Evolutionary conservation across 768 basidiomycete genomes (phyloP), one percentile per base, ranked within the genome.

Genomic region (Plicaturopsis crispa): DNA sequence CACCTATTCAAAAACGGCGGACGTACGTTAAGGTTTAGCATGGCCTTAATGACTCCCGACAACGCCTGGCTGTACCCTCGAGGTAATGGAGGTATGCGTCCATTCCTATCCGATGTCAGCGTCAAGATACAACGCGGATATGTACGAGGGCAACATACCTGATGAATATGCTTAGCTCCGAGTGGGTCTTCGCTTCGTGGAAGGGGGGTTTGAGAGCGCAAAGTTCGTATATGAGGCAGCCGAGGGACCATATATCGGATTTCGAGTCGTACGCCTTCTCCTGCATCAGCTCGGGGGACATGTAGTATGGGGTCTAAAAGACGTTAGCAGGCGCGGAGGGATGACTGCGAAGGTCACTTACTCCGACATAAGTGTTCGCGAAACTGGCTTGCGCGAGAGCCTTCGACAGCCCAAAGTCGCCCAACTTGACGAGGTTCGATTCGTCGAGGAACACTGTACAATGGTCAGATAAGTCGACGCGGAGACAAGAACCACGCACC

Each of bases 221-320:
- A 26, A 98, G 75, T 62, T 98, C 96, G 58, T 88, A 98, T 18
- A 97, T 88, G 21, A 98, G 72, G 61, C 96, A 99, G 1, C 96
- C 96, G 20, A 98, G 71, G 4, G 90, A 93, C 96, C 96, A 99
- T 34, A 99, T 97, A 53, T 99, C 96, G 0, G 88, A 91, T 63
- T 98, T 99, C 5, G 89, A 84, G 62, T 97, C 96, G 61, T 99
- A 99, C 3, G 89, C 78, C 56, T 89, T 92, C 56, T 98, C 94
- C 64, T 88, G 89, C 77, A 97, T 90, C 23, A 98, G 73, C 59
- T 99, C 94, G 0, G 96, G 96, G 1, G 92, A 96, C 96, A 99
- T 98, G 66, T 99, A 98, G 56, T 98, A 93, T 3, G 96, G 96
- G 3, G 96, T 99, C 92, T 97, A 24, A 16, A 39, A 44, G 23